Conservation (phyloP, 805 yeast species). For the Candida quercuum region DNA sequence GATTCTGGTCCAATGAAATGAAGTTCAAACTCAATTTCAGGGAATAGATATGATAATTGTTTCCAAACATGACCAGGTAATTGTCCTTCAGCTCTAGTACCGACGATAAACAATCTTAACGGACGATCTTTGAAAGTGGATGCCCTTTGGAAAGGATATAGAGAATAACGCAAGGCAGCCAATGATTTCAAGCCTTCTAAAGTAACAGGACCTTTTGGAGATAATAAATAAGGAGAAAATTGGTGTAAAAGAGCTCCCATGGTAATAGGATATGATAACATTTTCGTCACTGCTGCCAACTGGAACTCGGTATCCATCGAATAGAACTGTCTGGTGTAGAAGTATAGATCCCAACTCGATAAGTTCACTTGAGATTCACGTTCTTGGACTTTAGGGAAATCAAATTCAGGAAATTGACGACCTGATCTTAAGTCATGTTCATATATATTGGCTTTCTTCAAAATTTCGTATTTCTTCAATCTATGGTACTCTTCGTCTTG, state of each 20-base stretch:
- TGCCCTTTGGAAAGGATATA: slow-evolving; percentile 62
- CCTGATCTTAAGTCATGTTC: slow-evolving; percentile 96
- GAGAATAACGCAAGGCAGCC: slow-evolving; percentile 86
- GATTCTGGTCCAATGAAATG: slow-evolving; percentile 95
- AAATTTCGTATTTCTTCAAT: slow-evolving; percentile 58
- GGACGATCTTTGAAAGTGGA: slow-evolving; percentile 77
- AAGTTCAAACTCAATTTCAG: slow-evolving; percentile 74
- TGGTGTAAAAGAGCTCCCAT: slow-evolving; percentile 80
- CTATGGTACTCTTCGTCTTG: slow-evolving; percentile 68
- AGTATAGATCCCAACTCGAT: slow-evolving; percentile 85
- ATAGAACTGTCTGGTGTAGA: slow-evolving; percentile 86
- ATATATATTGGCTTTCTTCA: slow-evolving; percentile 83
- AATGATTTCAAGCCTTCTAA: slow-evolving; percentile 90
- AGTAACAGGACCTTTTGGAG: slow-evolving; percentile 83
- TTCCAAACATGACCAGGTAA: slow-evolving; percentile 95
- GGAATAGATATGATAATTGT: slow-evolving; percentile 82
- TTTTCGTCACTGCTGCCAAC: slow-evolving; percentile 90
- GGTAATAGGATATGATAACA: slow-evolving; percentile 89
- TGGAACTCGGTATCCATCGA: slow-evolving; percentile 98
- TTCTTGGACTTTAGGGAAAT: slow-evolving; percentile 79
- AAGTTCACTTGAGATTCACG: slow-evolving; percentile 72
- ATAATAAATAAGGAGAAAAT: slow-evolving; percentile 75
- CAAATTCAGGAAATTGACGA: slow-evolving; percentile 91
- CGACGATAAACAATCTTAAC: slow-evolving; percentile 81
- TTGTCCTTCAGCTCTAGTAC: slow-evolving; percentile 90